Evolutionary conservation across 768 basidiomycete species (phyloP).

Genomic region (Paxillus involutus): DNA sequence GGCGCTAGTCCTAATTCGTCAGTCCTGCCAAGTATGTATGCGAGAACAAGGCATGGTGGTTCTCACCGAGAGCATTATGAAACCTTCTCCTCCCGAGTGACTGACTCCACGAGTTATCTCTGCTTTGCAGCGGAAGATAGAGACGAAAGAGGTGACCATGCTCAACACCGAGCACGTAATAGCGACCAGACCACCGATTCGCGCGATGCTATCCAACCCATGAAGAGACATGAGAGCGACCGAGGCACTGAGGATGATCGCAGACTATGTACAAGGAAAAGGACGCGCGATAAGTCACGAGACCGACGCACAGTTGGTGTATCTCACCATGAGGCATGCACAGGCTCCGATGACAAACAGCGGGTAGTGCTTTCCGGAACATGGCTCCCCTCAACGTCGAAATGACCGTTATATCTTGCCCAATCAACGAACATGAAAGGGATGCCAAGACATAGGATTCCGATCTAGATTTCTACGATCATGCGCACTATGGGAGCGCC

Average conservation of each 20-base stretch:
- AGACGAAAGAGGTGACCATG: slow-evolving; percentile 48
- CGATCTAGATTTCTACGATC: slow-evolving; percentile 57
- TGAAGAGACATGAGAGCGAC: slow-evolving; percentile 81
- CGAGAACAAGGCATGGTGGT: too few species aligned
- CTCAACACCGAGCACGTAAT: slow-evolving; percentile 72
- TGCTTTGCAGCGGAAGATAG: slow-evolving; percentile 41
- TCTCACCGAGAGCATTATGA: too few species aligned
- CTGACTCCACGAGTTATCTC: slow-evolving; percentile 16
- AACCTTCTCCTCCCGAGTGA: too few species aligned
- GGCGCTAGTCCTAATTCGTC: slow-evolving; percentile 32
- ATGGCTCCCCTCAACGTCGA: slow-evolving; percentile 61
- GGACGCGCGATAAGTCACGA: slow-evolving; percentile 9
- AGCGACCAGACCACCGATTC: slow-evolving; percentile 66
- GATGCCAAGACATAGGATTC: slow-evolving; percentile 71
- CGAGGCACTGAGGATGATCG: slow-evolving; percentile 76
- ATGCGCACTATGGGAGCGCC: slow-evolving; percentile 46
- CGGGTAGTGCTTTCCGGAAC: slow-evolving; percentile 47
- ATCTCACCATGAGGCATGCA: slow-evolving; percentile 61
- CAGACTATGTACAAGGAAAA: slow-evolving; percentile 74
- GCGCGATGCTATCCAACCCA: slow-evolving; percentile 61
- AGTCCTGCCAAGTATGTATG: background rate
- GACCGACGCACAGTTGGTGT: background rate
- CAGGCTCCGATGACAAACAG: slow-evolving; percentile 66
- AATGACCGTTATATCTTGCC: slow-evolving; percentile 40
- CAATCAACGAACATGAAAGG: slow-evolving; percentile 73